Evolutionary conservation across 192 early-diverging fungal species (phyloP), one percentile per base, ranked within the genome.

Genomic region (Linnemannia exigua): DNA sequence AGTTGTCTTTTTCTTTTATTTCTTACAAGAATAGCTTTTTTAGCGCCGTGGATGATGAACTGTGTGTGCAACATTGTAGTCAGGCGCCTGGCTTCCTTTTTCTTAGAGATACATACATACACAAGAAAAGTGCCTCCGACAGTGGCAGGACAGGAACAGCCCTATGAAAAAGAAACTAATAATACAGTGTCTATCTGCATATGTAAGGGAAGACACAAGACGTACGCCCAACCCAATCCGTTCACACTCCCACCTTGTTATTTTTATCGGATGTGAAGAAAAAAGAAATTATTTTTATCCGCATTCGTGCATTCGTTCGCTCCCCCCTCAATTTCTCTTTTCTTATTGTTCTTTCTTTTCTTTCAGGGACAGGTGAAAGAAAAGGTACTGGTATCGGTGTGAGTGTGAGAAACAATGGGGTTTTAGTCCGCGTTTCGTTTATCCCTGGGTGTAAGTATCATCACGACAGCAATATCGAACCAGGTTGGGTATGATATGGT

Each of bases 401-500:
- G 22, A 31, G 58, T 15, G 58, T 15, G 58, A 63, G 58, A 63
- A 31, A 63, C 11, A 63, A 11, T 33, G 58, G 12, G 11, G 58
- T 9, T 15, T 63, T n/a, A n/a, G 28, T 63, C 28, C 28, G 58
- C 52, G 52, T 54, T 54, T 54, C 52, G 52, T 12, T 63, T 63
- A 33, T 33, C 58, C 58, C 58, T 63, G 58, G 58, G 28, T 63
- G n/a, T n/a, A n/a, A n/a, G n/a, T n/a, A n/a, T n/a, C n/a, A n/a
- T n/a, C n/a, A n/a, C n/a, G n/a, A n/a, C n/a, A n/a, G n/a, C n/a
- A n/a, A 33, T 25, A 31, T 63, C 52, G 22, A 22, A 63, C 58
- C 58, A 63, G 31, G 25, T 25, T 15, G 58, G 58, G 5, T 20
- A 22, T 2, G 15, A 52, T 25, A 31, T 63, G 25, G 28, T 63